Evolutionary conservation across 768 basidiomycete genomes (phyloP), one percentile per base, ranked within the genome.

Genomic region (Agaricus sinodeliciosus): DNA sequence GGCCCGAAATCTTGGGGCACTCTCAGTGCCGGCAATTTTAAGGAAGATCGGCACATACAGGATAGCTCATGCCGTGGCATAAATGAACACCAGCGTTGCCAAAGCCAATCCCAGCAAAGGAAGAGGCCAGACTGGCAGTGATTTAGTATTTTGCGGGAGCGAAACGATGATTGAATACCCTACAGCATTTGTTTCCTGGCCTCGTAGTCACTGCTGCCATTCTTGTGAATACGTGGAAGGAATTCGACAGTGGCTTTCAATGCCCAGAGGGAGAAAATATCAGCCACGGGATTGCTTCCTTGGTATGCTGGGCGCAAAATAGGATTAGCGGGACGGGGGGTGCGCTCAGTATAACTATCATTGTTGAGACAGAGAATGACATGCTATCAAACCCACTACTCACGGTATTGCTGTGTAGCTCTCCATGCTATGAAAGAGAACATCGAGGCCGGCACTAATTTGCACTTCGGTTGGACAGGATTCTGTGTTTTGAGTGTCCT

Each of bases 231-330:
- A 19, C 88, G 80, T 12, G 94, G 95, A 16, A 98, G 79, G 62
- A 91, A 85, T 65, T 90, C 82, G 41, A 97, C 86, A 0, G 93
- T 90, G 12, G 91, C 87, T 60, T 82, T 79, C 54, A 98, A 72
- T 2, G 95, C 94, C 94, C 95, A 98, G 51, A 87, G 72, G 15
- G 91, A 91, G 72, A 98, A 98, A 43, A 98, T 90, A 63, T 98
- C 95, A 2, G 94, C 92, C 44, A 97, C 87, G 4, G 90, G 90
- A 63, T 95, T 95, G 64, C 87, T 86, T 55, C 92, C 93, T 67
- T 95, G 93, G 62, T 95, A 96, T 3, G 92, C 87, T 25, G 95
- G 95, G 40, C 95, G 79, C 40, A 90, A 69, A 39, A 94, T 86
- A 2, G 95, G 95, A 68, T 98, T 96, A 8, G 80, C 62, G 2